Base-by-base conservation (phyloP, 1,284 basidiomycete genomes). In the Ustilago shanxiensis region DNA sequence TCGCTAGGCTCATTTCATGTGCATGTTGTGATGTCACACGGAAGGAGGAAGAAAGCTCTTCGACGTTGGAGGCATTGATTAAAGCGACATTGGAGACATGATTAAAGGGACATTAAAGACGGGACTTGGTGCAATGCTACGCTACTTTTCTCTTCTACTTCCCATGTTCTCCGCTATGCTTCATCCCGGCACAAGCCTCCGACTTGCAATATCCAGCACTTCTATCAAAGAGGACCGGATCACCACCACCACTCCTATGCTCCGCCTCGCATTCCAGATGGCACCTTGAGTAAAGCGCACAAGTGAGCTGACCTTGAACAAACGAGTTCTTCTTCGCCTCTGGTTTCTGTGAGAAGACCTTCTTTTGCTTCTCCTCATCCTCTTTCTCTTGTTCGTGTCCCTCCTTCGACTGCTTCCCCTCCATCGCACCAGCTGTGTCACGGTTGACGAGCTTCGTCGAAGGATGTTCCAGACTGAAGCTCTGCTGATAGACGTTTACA, bases 241-340 rank as follows among this genome's bases (percentile, higher is more conserved):
- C 29, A 0, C 28, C 59, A 0, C 28, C 59, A 0, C 53, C 62
- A 41, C 68, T 66, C 10, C 26, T 33, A 10, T 44, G 39, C 14
- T 57, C 13, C 49, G 62, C 68, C 28, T 66, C 58, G 54, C 68
- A 71, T 35, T 57, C 62, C 2, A 24, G 2, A 41, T 26, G 26
- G 39, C 68, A 71, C 35, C 45, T 45, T 41, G 62, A 65, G 16
- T 71, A 71, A 26, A 71, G 35, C 31, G 68, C 68, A 20, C 68
- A 71, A 0, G 68, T 71, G 39, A 71, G 16, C 9, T 66, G 24
- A 0, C 68, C 68, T 33, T 61, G 62, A 2, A 71, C 68, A 18
- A 71, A 71, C 11, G 62, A 53, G 13, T 49, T 71, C 44, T 71
- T 71, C 62, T 71, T 71, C 11, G 20, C 16, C 50, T 71, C 68